Conservation (phyloP, 192 early-diverging fungal genomes). For the Mortierella alpina region DNA sequence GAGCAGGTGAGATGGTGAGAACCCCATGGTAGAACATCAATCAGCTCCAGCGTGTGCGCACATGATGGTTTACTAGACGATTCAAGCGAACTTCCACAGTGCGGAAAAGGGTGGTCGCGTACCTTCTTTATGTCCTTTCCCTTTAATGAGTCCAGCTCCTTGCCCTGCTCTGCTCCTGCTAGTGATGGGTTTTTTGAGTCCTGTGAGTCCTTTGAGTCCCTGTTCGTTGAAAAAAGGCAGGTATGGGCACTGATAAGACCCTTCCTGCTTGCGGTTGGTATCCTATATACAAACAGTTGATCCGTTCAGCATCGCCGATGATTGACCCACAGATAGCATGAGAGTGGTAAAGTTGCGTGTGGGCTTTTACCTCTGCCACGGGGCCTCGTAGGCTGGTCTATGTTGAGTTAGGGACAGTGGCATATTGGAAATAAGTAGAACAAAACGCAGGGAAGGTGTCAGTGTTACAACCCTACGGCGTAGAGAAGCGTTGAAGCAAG, state of each 20-base stretch:
- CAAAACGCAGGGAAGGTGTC: not conserved
- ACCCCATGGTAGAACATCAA: not conserved
- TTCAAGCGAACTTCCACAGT: not conserved
- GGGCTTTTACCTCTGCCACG: constrained; percentile 25
- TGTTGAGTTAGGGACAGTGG: constrained; percentile 8
- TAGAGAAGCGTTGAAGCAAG: not conserved
- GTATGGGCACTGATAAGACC: constrained; percentile 14
- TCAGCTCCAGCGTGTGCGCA: not conserved
- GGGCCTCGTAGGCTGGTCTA: not conserved
- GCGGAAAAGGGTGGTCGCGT: not conserved
- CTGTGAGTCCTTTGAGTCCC: not conserved
- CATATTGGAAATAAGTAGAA: not conserved
- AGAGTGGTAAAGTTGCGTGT: too few species aligned
- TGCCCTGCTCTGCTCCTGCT: not conserved
- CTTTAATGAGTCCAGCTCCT: constrained; percentile 6
- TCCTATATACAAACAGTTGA: constrained; percentile 11
- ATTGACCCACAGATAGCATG: too few species aligned
- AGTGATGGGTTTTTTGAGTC: not conserved
- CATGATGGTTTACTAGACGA: not conserved
- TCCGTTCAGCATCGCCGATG: too few species aligned
- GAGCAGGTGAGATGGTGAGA: not conserved
- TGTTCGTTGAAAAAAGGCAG: constrained; percentile 23
- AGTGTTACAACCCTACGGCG: too few species aligned
- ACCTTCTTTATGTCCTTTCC: constrained; percentile 40
- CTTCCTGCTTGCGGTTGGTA: constrained; percentile 12